Evolutionary conservation across 139 green algal species (phyloP), one percentile per base, ranked within the genome.

Genomic region (Auxenochlorella pyrenoidosa): DNA sequence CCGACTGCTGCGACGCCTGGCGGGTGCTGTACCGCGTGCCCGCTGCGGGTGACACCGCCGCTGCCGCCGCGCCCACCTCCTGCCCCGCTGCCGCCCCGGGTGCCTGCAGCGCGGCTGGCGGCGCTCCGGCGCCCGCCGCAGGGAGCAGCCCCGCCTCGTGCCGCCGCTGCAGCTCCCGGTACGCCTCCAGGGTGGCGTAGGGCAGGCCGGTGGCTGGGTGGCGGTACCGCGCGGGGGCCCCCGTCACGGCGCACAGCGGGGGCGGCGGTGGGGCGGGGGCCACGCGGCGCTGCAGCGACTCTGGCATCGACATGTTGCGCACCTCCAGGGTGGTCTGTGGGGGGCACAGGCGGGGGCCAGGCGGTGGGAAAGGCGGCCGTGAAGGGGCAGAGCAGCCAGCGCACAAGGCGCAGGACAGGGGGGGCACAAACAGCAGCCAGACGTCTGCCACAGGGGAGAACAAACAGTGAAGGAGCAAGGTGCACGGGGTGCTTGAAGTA

Each of bases 251-350:
- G 65, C 92, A 94, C 13, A 82, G 8, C 0, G 54, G 24, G 36
- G 36, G 60, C 13, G 66, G 59, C 12, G 66, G 8, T 0, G 89
- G 87, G 22, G 86, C 68, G 1, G 91, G 90, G 0, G 91, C 92
- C 41, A 40, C 34, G 51, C 44, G 58, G 0, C 81, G 87, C 54
- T 79, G 86, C 87, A 94, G 58, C 32, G 92, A 68, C 2, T 79
- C 63, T 0, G 92, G 92, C 65, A 80, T 84, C 18, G 75, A 78
- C 92, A 94, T 94, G 89, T 94, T 94, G n/a, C 87, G 75, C 18
- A 94, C 75, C 44, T 94, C 87, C 28, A 94, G 51, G 1, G 79
- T 87, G 44, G 60, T 93, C 86, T 93, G 88, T 68, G 59, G 59
- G 59, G 63, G 26, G 24, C 8, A 30, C 66, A 75, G 3, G n/a